A percentile compares a stretch with the other conserved stretches of the same genome.
phyloP scores from a whole-genome alignment of 257 asterid species.

The Avicennia marina region DNA sequence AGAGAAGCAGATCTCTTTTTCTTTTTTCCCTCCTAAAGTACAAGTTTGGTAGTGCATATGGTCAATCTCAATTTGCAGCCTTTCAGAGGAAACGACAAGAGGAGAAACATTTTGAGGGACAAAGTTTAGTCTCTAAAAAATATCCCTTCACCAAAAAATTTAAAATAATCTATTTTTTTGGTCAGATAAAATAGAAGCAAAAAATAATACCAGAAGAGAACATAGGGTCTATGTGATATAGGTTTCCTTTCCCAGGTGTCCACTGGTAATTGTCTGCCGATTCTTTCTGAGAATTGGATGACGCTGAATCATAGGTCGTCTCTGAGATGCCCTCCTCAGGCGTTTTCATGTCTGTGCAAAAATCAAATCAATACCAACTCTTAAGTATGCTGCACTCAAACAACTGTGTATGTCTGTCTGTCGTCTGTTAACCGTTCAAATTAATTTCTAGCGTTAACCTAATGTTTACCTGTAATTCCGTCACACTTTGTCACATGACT shows the following conservation, averaged over 20 bases:
- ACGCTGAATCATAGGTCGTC: constrained; percentile 32
- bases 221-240: constrained; percentile 35
- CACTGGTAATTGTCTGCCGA: constrained; percentile 20
- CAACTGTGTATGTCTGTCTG: too few relatives aligned
- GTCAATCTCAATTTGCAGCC: constrained; percentile 35
- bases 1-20: too few relatives aligned
- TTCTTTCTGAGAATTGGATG: constrained; percentile 33
- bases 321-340: constrained; percentile 41
- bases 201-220: constrained; percentile 38
- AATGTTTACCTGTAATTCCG: too few relatives aligned
- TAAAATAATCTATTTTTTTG: too few relatives aligned
- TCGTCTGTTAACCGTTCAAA: too few relatives aligned
- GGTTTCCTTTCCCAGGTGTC: constrained; percentile 35
- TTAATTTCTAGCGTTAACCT: too few relatives aligned
- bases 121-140: constrained; percentile 29
- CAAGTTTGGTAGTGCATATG: too few relatives aligned
- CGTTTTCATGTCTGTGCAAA: constrained; percentile 35
- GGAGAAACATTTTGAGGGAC: constrained; percentile 20
- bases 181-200: background rate
- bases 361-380: background rate
- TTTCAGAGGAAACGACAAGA: constrained; percentile 27
- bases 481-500: too few relatives aligned
- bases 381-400: too few relatives aligned
- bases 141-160: background rate
- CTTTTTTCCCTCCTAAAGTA: too few relatives aligned